Evolutionary conservation across 768 basidiomycete genomes (phyloP), one percentile per base, ranked within the genome.

Genomic region (Thelephora aurantiotincta): DNA sequence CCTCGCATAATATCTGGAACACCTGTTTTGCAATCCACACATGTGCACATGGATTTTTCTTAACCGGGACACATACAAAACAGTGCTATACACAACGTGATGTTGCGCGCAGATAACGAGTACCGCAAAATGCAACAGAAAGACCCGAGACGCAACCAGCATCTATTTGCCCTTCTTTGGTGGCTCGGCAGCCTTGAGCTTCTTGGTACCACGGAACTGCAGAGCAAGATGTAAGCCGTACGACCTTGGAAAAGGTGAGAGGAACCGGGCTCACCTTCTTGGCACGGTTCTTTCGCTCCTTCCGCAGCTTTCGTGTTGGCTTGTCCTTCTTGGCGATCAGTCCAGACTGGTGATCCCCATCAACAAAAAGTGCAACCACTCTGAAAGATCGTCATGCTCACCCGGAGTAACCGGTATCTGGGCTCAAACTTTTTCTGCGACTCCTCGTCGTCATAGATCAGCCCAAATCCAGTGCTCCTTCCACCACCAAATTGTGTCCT

Each of bases 201-300:
- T 98, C 74, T 87, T 86, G 65, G 86, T 92, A 58, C 94, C 93
- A 62, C 93, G 88, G 70, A 92, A 68, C 92, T 97, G 57, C 12
- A 43, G 37, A 48, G 12, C 45, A 33, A 14, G 23, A 18, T 51
- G 4, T 46, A 34, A 9, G 42, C 33, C 57, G 50, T 30, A 35
- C 56, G 45, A 58, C 54, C 36, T 12, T 4, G 45, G 23, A 45
- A 18, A 47, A 35, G 20, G 20, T 23, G 18, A 48, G 13, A 42
- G 16, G 19, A 11, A 22, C 26, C 11, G 45, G n/a, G 57, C 67
- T n/a, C 43, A 90, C 93, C 82, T 97, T 98, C 86, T 99, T 99
- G 53, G 86, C 78, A 64, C 94, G 82, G 72, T 99, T 99, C 80
- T 99, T 99, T 61, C 96, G 81, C 75, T 98, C 94, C 74, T 98